Evolutionary conservation across 371 early-diverging fungal genomes (phyloP).

Genomic region (Batrachochytrium dendrobatidis): DNA sequence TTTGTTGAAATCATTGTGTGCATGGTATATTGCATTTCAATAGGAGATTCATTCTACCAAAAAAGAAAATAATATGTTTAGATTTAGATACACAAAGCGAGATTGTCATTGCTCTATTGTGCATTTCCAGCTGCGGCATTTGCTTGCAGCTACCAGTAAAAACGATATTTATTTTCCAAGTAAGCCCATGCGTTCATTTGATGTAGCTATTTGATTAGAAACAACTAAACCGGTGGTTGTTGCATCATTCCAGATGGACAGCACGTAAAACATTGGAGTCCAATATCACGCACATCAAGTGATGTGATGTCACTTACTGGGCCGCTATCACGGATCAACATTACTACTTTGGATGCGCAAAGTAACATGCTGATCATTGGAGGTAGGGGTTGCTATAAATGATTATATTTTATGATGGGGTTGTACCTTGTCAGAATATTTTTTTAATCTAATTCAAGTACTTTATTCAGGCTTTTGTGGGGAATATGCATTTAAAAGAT

Average conservation of each 20-base stretch:
- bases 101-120: constrained; percentile 28
- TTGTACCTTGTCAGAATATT: too few species aligned
- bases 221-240: too few species aligned
- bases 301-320: constrained; percentile 45
- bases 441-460: too few species aligned
- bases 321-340: constrained; percentile 29
- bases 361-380: constrained; percentile 45
- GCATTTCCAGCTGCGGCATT: constrained; percentile 74
- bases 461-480: too few species aligned
- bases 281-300: constrained; percentile 39
- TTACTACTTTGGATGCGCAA: constrained; percentile 55
- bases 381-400: too few species aligned
- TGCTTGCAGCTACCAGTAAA: constrained; percentile 63
- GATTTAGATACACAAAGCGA: constrained; percentile 34
- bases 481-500: too few species aligned
- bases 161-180: constrained; percentile 62
- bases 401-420: too few species aligned
- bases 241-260: too few species aligned
- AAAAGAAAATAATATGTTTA: constrained; percentile 19
- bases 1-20: too few species aligned
- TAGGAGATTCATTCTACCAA: not conserved
- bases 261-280: constrained; percentile 60
- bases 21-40: too few species aligned
- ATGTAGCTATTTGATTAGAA: too few species aligned
- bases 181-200: constrained; percentile 24